These are phyloP conservation scores for Pholiota conissans DNA, from an alignment of 768 basidiomycete genomes.

Conservation along the genomic window DNA sequence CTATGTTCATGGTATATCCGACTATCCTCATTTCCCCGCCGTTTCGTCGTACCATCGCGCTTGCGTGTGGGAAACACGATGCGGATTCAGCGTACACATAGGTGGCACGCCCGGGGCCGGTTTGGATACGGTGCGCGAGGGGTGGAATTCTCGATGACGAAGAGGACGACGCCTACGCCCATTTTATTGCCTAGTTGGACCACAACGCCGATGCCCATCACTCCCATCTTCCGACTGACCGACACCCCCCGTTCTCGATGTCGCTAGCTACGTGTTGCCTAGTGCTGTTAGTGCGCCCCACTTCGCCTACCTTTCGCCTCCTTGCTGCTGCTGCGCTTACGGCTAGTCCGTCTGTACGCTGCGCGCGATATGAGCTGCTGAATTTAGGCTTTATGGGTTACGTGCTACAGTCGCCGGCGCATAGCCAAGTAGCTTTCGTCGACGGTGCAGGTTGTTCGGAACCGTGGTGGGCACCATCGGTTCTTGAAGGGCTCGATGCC, in stretches of 20 bases:
- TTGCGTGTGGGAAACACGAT: slow-evolving; percentile 19
- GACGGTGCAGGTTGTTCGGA: slow-evolving; percentile 5
- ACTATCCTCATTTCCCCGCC: slow-evolving; percentile 22
- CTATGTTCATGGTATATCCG: slow-evolving; percentile 16
- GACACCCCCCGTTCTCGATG: neutral
- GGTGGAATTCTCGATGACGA: slow-evolving; percentile 16
- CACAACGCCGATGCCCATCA: neutral
- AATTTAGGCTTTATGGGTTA: slow-evolving; percentile 7
- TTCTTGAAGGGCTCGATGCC: slow-evolving; percentile 22
- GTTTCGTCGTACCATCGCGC: slow-evolving; percentile 13
- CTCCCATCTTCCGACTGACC: neutral
- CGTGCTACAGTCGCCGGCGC: slow-evolving; percentile 12
- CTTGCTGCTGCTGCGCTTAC: slow-evolving; percentile 21
- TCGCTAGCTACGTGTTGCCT: neutral
- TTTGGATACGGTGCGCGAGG: slow-evolving; percentile 6
- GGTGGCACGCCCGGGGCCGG: slow-evolving; percentile 10
- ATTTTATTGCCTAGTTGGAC: neutral
- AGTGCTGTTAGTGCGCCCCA: neutral
- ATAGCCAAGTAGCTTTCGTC: slow-evolving; percentile 2
- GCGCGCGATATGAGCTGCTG: slow-evolving; percentile 18
- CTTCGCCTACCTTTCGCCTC: slow-evolving; percentile 9
- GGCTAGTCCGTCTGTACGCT: slow-evolving; percentile 26
- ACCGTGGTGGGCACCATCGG: slow-evolving; percentile 2
- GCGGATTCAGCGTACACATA: slow-evolving; percentile 12
- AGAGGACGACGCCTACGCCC: slow-evolving; percentile 10